Evolutionary conservation across 2,329 filamentous ascomycete genomes (phyloP).

Genomic region (Trichoderma guizhouense): DNA sequence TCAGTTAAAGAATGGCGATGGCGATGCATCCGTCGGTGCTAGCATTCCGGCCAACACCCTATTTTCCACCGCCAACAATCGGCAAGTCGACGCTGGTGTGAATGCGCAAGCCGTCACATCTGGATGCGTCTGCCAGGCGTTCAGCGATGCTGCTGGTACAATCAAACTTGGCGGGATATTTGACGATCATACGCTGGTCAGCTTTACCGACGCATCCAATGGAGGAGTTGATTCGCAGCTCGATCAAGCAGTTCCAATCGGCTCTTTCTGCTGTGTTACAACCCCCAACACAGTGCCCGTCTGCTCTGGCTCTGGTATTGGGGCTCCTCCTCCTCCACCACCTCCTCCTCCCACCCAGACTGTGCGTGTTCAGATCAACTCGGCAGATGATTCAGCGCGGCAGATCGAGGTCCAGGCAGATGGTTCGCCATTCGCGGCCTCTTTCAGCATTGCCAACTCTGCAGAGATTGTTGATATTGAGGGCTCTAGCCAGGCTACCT

Average conservation of each 20-base stretch:
- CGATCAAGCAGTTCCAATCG: background rate
- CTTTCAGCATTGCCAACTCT: background rate
- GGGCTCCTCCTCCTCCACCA: background rate
- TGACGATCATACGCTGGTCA: background rate
- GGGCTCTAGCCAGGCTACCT: background rate
- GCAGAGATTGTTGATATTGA: background rate
- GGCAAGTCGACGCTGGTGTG: background rate
- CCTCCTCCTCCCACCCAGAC: background rate
- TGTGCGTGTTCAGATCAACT: background rate
- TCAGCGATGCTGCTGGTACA: background rate
- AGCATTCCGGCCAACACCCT: background rate
- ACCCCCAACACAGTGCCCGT: background rate
- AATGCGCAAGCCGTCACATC: background rate
- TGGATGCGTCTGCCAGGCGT: background rate
- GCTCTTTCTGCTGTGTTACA: background rate
- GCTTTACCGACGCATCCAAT: background rate
- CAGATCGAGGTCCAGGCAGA: background rate
- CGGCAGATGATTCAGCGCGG: background rate
- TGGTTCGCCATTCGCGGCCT: background rate
- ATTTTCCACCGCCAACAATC: background rate
- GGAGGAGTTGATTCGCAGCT: background rate
- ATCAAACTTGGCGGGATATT: background rate
- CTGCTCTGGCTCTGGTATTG: background rate
- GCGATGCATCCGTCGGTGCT: background rate
- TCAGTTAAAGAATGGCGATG: background rate